Evolutionary conservation across 371 early-diverging fungal genomes (phyloP), one percentile per base, ranked within the genome.

Genomic region (Blakeslea trispora): DNA sequence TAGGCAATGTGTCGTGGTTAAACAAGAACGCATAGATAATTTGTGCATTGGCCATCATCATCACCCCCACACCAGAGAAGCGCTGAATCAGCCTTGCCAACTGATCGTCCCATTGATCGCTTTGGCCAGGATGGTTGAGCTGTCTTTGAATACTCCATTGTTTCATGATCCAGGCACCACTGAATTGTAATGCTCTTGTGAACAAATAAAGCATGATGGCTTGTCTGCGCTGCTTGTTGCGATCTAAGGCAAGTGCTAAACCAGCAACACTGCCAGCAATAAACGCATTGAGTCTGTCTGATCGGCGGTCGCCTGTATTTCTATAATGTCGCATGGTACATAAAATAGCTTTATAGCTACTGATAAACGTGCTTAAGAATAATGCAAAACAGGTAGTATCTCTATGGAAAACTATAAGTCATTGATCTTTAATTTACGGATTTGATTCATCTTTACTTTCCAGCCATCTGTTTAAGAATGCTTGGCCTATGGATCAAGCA

Each of bases 351-450:
- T 92, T 92, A 80, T 94, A 94, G 8, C 84, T 68, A 31, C 88
- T 86, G 28, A 91, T 81, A 57, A 91, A 88, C 1, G 83, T 79
- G 23, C 93, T 87, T 52, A 94, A 66, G 66, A 93, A 94, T 49
- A 91, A 71, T 14, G 94, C 90, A 77, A 94, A 93, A 40, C 81
- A 74, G 0, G 80, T 62, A 1, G 93, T 94, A 66, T 94, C 94
- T 51, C 79, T 79, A 49, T 15, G 7, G 64, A 28, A 28, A 28
- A 28, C 23, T 13, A 34, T n/a, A 11, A 3, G 35, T 43, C 18
- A 40, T 32, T 2, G 15, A 45, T 15, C 23, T 13, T 21, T 19
- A 21, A 17, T 47, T 15, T 21, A 35, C 45, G 10, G 3, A 5
- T 37, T 22, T 45, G 14, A 35, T 45, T 43, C 24, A 17, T 14